phyloP scores from a whole-genome alignment of 139 green algal genomes.

The Coelastrella sp. region DNA sequence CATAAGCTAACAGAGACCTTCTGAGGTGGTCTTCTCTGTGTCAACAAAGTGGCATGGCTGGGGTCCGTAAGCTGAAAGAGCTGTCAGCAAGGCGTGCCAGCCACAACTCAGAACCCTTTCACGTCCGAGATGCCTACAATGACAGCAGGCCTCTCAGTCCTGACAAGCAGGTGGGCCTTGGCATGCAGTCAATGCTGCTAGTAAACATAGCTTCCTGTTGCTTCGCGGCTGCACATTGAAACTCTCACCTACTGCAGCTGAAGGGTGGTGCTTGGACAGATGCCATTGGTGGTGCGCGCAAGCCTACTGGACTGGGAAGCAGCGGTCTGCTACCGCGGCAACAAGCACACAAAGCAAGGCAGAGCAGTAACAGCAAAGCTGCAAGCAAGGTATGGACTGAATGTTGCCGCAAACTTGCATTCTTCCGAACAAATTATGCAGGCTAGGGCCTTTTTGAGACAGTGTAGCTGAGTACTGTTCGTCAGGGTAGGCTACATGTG shows the following conservation, averaged over 20 bases:
- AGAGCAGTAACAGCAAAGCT: background rate
- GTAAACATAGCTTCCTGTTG: background rate
- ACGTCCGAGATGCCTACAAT: background rate
- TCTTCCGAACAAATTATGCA: no score
- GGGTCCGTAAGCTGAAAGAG: background rate
- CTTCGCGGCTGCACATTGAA: no score
- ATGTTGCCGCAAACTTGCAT: no score
- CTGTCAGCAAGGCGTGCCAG: background rate
- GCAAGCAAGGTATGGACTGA: background rate
- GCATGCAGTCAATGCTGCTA: background rate
- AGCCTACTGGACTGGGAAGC: background rate
- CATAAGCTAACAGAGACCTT: no score
- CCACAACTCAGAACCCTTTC: background rate
- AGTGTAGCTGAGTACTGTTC: no score
- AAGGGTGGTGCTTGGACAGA: no score
- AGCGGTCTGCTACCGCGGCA: background rate
- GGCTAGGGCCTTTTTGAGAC: no score
- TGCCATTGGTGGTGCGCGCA: background rate
- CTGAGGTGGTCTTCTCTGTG: background rate
- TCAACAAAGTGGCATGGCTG: background rate
- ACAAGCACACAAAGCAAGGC: background rate
- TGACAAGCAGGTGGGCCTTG: constrained; percentile 40
- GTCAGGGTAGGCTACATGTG: no score
- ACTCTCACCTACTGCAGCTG: no score
- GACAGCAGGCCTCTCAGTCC: constrained; percentile 43